Base-by-base conservation (phyloP, 106 monocot genomes). In the Dendrobium officinale region DNA sequence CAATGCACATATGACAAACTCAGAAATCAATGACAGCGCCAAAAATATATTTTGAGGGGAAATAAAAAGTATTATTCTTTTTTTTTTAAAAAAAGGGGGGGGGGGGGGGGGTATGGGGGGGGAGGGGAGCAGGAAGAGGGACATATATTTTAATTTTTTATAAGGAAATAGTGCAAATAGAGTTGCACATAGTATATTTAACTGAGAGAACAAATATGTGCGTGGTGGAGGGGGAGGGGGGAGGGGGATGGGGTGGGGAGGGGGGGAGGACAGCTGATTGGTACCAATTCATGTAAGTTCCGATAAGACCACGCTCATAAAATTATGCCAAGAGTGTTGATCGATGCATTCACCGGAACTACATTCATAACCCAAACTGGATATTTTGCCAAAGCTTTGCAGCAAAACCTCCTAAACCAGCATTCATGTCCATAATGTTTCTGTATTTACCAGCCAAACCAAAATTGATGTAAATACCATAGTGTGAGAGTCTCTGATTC, bases 331-430 rank as follows among this genome's bases (percentile, higher is more conserved):
- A 97, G 85, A 37, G 92, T 97, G 79, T 89, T 83, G 73, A 86
- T 88, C 19, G 79, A 78, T 29, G 41, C 43, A 76, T 81, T 59
- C 29, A 67, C 79, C 73, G 93, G 93, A 78, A 97, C 86, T 19
- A 88, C 88, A 91, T 97, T 94, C 96, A 97, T 94, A 81, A 97
- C 92, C 96, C 96, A 97, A 88, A 89, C 88, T 68, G 92, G 94
- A 81, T 88, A 87, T 67, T 88, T 89, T 13, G 82, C 79, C 75
- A 97, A 67, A 43, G 90, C 90, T n/a, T n/a, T 42, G 94, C 90
- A 81, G 92, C 88, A 88, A 97, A 97, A 43, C 96, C 90, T 64
- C 96, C 96, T 31, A 94, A 78, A 27, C 87, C 90, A 75, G 96
- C 92, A 91, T 94, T 94, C 96, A 97, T 97, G 86, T 97, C 96